These are phyloP conservation scores for Sugiyamaella floridensis DNA, from an alignment of 805 yeast genomes.

Conservation along the genomic window DNA sequence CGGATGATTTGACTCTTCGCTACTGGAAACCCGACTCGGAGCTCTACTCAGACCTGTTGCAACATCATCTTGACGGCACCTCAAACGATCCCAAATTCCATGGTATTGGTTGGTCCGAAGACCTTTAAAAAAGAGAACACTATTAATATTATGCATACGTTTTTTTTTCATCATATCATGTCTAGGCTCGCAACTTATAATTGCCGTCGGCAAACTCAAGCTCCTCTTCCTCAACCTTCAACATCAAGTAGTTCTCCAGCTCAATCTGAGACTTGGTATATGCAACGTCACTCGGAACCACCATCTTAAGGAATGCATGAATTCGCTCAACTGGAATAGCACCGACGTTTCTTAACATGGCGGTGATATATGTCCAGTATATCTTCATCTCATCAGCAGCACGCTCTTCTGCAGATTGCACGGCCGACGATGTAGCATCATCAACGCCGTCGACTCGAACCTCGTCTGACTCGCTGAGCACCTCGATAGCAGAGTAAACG, in stretches of 20 bases:
- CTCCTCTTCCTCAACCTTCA: constrained; percentile 40
- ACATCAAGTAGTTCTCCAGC: constrained; percentile 37
- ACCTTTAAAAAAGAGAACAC: not conserved
- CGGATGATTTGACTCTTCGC: constrained; percentile 14
- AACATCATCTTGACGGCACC: not conserved
- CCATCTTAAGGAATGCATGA: constrained; percentile 46
- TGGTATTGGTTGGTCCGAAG: constrained; percentile 2
- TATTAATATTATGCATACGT: not conserved
- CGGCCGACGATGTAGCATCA: constrained; percentile 10
- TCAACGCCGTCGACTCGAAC: constrained; percentile 8
- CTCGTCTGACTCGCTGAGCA: not conserved
- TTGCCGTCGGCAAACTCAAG: constrained; percentile 32
- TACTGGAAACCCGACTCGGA: constrained; percentile 8
- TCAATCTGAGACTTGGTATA: constrained; percentile 36
- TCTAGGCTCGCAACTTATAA: constrained; percentile 29
- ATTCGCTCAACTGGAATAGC: constrained; percentile 42
- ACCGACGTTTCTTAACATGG: constrained; percentile 54
- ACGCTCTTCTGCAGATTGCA: constrained; percentile 26
- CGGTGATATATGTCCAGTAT: constrained; percentile 45
- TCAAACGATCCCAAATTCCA: not conserved
- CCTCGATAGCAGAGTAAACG: constrained; percentile 33
- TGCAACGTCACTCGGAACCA: constrained; percentile 48
- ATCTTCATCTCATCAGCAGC: constrained; percentile 32
- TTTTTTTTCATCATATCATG: not conserved
- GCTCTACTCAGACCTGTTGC: not conserved